Evolutionary conservation across 257 asterid genomes (phyloP), one percentile per base, ranked within the genome.

Genomic region (Rubia yunnanensis): DNA sequence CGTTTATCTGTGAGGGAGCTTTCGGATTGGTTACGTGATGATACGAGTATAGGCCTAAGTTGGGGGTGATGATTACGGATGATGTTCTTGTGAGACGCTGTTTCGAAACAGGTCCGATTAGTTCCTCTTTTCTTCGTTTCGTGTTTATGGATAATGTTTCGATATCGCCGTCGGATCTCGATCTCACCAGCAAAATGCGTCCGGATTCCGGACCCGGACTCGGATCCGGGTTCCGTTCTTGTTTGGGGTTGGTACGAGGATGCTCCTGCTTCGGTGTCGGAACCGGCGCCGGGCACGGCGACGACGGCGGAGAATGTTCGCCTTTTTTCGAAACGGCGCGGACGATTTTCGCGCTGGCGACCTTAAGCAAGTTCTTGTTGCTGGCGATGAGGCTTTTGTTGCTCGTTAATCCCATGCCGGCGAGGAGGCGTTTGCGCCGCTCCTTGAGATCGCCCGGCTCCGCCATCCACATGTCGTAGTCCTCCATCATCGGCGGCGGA

Each of bases 131-230:
- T 64, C 97, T 73, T 55, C 82, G 85, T 62, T 85, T 94, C 0
- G 90, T 75, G 27, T 71, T 69, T 2, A 74, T 74, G 3, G 97
- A 88, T 49, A 80, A 77, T 0, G 67, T 69, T 2, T 75, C 82
- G 22, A 94, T 86, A 57, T 94, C 99, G 14, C 96, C 85, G 63
- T 88, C 97, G 6, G 99, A 94, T 73, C 96, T 79, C n/a, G 97
- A 90, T 74, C 99, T 76, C 44, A 80, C 85, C 22, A 86, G 72
- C 69, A 77, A 57, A 58, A 73, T 60, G 23, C 76, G 60, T 36
- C 71, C 64, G 2, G 83, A 70, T 66, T 80, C 61, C 24, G 58
- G 20, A 1, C 62, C n/a, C 26, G 20, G 52, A 17, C 7, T 20
- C 20, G 52, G 52, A 44, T 1, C 7, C 20, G 7, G n/a, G n/a